Base-by-base conservation (phyloP, 2,329 filamentous ascomycete species). In the Curvularia verruculosa region DNA sequence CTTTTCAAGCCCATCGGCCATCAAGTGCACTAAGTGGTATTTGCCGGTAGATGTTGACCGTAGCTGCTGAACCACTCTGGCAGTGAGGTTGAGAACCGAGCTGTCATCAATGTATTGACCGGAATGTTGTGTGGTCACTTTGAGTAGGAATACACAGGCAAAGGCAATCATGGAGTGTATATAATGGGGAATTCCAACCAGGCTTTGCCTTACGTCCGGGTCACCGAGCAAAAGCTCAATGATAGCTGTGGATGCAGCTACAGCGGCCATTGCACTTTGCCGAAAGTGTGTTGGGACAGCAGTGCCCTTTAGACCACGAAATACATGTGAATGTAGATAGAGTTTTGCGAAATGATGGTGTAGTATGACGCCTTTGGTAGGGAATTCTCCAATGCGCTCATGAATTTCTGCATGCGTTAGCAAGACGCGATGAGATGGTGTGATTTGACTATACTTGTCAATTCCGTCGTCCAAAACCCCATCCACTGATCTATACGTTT, bases 341-440 rank as follows among this genome's bases (percentile, higher is more conserved):
- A 84, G 80, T 59, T 82, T 82, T 21, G 81, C 81, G 52, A 84
- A 82, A 59, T 84, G 79, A 60, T 81, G 82, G 65, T 84, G 82
- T 8, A 84, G 69, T 3, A 82, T 78, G 18, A 82, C 81, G 2
- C 81, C 81, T 63, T 81, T 82, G 10, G 79, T 80, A 1, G 80
- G 80, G 57, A 82, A 83, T 1, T 79, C 79, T 18, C 80, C 79
- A 48, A 82, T 78, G 50, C 78, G 79, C 3, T 79, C 71, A 56
- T 81, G 81, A 26, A 79, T 75, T 54, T 72, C 75, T 77, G 47
- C 24, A 13, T 6, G 23, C n/a, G 23, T 43, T 26, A 43, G 40
- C 10, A 1, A 5, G 10, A 43, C 18, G 1, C 40, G 15, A 43
- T 8, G 13, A 43, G 3, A 43, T 26, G 21, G 10, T 28, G 23